These are phyloP conservation scores for Astragalus membranaceus DNA, from an alignment of 306 rosid genomes.

Conservation along the genomic window DNA sequence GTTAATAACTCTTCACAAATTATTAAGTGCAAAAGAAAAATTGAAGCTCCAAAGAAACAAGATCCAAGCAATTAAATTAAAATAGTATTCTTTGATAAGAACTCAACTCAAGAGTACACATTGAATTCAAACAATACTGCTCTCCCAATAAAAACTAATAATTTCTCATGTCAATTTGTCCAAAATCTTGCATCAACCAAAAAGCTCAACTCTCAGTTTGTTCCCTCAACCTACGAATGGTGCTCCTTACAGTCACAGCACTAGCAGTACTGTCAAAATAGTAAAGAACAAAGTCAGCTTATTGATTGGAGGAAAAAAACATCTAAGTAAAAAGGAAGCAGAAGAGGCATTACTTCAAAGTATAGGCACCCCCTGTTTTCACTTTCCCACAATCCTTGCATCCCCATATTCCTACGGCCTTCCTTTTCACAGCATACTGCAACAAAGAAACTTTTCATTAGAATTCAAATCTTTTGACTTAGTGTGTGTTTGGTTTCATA, in stretches of 20 bases:
- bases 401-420: conserved; percentile 87
- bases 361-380: conserved; percentile 82
- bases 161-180: not conserved
- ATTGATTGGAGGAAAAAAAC: not conserved
- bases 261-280: conserved; percentile 54
- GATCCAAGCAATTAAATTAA: not conserved
- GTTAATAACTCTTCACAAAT: no score
- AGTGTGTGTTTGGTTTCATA: not conserved
- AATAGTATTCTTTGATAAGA: not conserved
- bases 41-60: not conserved
- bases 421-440: conserved; percentile 83
- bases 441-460: no score
- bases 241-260: conserved; percentile 80
- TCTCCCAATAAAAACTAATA: not conserved
- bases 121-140: not conserved
- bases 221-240: conserved; percentile 75
- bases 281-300: not conserved
- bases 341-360: conserved; percentile 47
- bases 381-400: conserved; percentile 92
- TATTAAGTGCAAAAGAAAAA: not conserved
- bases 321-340: not conserved
- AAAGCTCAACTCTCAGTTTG: conserved; percentile 64
- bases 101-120: not conserved
- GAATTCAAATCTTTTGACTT: no score
- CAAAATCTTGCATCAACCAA: conserved; percentile 7